Evolutionary conservation across 345 rosid genomes (phyloP).

Genomic region (Citrus glauca): DNA sequence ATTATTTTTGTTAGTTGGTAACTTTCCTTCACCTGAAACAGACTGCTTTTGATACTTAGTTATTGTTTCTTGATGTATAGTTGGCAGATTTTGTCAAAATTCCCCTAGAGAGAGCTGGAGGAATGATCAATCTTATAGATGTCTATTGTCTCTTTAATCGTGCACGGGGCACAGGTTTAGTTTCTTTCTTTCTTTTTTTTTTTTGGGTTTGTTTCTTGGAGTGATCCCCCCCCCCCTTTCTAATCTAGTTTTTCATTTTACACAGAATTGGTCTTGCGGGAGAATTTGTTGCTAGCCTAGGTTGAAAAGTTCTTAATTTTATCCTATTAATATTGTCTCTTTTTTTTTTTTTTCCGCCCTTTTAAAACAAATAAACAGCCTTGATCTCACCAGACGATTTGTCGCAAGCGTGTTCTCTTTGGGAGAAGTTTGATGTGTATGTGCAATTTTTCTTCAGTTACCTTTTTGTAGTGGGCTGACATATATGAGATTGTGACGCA

Average conservation of each 20-base stretch:
- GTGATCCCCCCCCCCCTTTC: background rate
- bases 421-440: conserved; percentile 97
- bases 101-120: conserved; percentile 88
- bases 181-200: background rate
- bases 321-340: background rate
- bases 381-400: conserved; percentile 95
- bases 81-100: conserved; percentile 92
- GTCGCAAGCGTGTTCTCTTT: conserved; percentile 86
- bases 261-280: background rate
- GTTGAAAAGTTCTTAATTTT: background rate
- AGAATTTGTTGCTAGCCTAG: background rate
- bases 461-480: background rate
- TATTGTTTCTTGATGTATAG: conserved; percentile 34
- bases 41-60: background rate
- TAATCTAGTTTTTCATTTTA: background rate
- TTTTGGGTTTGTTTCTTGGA: conserved; percentile 1
- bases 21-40: background rate
- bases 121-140: conserved; percentile 93
- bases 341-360: background rate
- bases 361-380: conserved; percentile 33
- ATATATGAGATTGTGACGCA: background rate
- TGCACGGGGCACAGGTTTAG: conserved; percentile 91
- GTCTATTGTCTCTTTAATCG: conserved; percentile 91
- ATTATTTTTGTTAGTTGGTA: background rate
- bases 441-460: conserved; percentile 20